phyloP scores from a whole-genome alignment of 2,329 filamentous ascomycete genomes.

The Ceratocystis alfenasii region DNA sequence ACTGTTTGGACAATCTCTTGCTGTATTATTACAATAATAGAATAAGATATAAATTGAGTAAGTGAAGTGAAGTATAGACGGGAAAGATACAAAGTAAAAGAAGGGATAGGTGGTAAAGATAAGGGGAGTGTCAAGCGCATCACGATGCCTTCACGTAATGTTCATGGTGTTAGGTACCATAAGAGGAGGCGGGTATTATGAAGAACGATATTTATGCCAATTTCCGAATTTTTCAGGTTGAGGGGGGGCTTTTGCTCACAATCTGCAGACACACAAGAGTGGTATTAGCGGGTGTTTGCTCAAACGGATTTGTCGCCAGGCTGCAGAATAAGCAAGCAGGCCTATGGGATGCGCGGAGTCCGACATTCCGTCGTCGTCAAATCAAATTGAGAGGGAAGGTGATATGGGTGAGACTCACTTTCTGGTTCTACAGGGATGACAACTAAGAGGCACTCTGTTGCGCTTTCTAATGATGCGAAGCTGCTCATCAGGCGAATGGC shows the following conservation, averaged over 20 bases:
- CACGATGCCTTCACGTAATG: too few relatives aligned
- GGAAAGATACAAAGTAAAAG: too few relatives aligned
- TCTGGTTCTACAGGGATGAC: constrained; percentile 77
- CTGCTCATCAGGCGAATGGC: constrained; percentile 71
- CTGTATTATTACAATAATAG: too few relatives aligned
- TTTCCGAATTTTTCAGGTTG: too few relatives aligned
- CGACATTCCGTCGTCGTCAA: neutral
- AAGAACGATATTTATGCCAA: too few relatives aligned
- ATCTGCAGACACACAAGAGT: constrained; percentile 11
- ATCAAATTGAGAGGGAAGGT: neutral
- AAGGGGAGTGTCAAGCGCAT: too few relatives aligned
- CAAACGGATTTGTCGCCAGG: neutral
- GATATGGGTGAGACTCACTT: constrained; percentile 49
- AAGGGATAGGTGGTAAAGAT: too few relatives aligned
- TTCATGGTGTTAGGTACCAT: too few relatives aligned
- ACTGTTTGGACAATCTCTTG: too few relatives aligned
- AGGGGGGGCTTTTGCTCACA: constrained; percentile 16
- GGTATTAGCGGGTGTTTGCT: constrained; percentile 1
- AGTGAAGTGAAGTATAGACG: too few relatives aligned
- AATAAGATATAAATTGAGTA: too few relatives aligned
- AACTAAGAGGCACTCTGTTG: constrained; percentile 84
- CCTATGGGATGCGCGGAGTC: neutral
- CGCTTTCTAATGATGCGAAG: constrained; percentile 83
- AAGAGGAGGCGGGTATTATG: too few relatives aligned
- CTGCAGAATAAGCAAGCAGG: neutral